Conservation (phyloP, 306 rosid genomes). For the Sicyos edulis region DNA sequence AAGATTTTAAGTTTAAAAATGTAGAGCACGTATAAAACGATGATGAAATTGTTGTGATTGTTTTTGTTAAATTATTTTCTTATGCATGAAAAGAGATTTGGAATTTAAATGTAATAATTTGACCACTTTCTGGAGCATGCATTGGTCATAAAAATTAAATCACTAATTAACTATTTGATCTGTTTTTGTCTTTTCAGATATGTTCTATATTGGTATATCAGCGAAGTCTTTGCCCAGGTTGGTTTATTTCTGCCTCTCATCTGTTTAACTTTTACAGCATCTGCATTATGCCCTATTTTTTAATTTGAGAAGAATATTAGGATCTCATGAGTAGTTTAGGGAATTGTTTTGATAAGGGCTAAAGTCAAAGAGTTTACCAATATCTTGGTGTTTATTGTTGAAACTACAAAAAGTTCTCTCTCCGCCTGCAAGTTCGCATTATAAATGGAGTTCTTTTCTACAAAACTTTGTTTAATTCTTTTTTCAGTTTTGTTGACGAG, state of each 20-base stretch:
- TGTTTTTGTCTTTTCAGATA: conserved; percentile 43
- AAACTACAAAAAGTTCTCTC: neutral
- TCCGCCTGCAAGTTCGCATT: neutral
- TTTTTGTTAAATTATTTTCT: conserved; percentile 5
- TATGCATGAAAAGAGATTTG: neutral
- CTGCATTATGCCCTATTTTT: neutral
- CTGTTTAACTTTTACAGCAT: conserved; percentile 1
- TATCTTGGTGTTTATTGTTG: neutral
- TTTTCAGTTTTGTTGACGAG: neutral
- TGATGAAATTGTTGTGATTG: neutral
- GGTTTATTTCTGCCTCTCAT: conserved; percentile 39
- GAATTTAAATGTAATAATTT: neutral
- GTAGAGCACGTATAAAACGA: neutral
- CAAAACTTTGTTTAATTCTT: neutral
- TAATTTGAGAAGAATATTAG: neutral
- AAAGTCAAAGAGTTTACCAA: neutral
- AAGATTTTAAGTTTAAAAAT: neutral
- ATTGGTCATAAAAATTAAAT: neutral
- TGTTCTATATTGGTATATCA: conserved; percentile 59
- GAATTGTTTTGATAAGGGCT: neutral
- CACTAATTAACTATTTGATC: conserved; percentile 18
- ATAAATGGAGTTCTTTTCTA: neutral
- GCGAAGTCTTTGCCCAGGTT: conserved; percentile 82
- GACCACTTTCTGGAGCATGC: neutral
- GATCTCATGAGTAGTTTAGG: neutral